Percentiles rank a stretch among this genome's conserved stretches.
These are phyloP conservation scores for Sporobolomyces phaffii DNA, from an alignment of 768 basidiomycete species.

Conservation along the genomic window DNA sequence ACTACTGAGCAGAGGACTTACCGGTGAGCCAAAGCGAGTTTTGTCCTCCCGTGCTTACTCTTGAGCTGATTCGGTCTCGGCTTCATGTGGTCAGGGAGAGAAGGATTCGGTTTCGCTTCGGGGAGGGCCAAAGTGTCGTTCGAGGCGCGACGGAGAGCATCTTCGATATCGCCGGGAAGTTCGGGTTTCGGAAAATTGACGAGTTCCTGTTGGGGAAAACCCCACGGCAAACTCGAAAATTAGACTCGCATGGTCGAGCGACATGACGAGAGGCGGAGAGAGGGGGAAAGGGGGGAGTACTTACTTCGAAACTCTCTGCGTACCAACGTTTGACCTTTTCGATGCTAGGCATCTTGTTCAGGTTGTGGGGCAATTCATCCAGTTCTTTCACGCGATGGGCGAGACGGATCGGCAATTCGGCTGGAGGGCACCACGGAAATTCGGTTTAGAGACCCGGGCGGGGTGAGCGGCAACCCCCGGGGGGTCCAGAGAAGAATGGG, in stretches of 20 bases:
- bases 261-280: too few species aligned
- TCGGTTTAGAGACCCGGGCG: too few species aligned
- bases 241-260: too few species aligned
- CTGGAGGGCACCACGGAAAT: too few species aligned
- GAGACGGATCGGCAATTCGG: constrained; percentile 89
- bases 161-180: constrained; percentile 62
- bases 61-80: constrained; percentile 42
- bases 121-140: constrained; percentile 56
- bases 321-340: constrained; percentile 96
- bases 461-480: background rate
- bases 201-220: too few species aligned
- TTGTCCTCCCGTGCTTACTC: constrained; percentile 56
- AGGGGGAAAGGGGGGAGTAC: constrained; percentile 40
- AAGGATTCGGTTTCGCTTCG: constrained; percentile 73
- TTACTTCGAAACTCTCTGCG: constrained; percentile 92
- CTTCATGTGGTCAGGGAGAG: constrained; percentile 51
- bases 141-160: constrained; percentile 56
- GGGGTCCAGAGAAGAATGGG: background rate
- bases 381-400: constrained; percentile 95
- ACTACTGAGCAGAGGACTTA: constrained; percentile 45
- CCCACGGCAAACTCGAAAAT: too few species aligned
- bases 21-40: constrained; percentile 81
- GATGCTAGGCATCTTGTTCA: constrained; percentile 85
- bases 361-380: constrained; percentile 83
- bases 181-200: constrained; percentile 74